Percentiles rank a stretch among this genome's conserved stretches.
phyloP scores from a whole-genome alignment of 2,329 filamentous ascomycete species.

The Aspergillus japonicus region DNA sequence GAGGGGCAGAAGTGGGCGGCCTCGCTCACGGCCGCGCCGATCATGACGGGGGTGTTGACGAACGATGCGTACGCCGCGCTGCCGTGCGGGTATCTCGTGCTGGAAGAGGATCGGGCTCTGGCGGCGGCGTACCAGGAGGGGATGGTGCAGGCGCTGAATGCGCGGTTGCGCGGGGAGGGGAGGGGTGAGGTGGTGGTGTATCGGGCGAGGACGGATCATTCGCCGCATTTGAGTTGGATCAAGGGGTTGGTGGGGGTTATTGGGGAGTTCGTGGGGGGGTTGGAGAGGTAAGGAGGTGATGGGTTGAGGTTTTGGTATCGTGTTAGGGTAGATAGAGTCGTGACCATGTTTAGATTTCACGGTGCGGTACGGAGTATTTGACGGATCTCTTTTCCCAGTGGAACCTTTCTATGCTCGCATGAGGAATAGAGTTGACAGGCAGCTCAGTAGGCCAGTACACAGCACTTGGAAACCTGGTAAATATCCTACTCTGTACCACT shows the following conservation, averaged over 20 bases:
- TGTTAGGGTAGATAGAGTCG: no score
- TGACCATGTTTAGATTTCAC: no score
- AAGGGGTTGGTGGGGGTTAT: slow-evolving; percentile 20
- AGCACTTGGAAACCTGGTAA: no score
- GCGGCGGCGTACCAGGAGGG: slow-evolving; percentile 32
- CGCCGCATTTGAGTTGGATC: slow-evolving; percentile 34
- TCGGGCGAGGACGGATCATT: slow-evolving; percentile 28
- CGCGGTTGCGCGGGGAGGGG: slow-evolving; percentile 16
- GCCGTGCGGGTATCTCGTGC: slow-evolving; percentile 35
- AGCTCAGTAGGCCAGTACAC: no score
- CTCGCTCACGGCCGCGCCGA: slow-evolving; percentile 26
- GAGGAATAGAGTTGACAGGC: no score
- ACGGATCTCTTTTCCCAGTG: no score
- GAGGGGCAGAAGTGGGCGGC: slow-evolving; percentile 25
- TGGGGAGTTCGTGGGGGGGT: no score
- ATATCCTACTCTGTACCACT: no score
- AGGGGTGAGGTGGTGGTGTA: slow-evolving; percentile 25
- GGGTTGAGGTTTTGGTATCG: no score
- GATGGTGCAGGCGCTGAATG: slow-evolving; percentile 22
- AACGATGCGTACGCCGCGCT: slow-evolving; percentile 33
- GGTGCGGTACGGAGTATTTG: no score
- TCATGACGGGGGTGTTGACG: slow-evolving; percentile 28
- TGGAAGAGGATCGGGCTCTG: slow-evolving; percentile 31
- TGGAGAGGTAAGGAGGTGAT: no score
- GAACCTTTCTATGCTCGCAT: no score